phyloP scores from a whole-genome alignment of 75 land plant genomes.

The Sequoiadendron giganteum region DNA sequence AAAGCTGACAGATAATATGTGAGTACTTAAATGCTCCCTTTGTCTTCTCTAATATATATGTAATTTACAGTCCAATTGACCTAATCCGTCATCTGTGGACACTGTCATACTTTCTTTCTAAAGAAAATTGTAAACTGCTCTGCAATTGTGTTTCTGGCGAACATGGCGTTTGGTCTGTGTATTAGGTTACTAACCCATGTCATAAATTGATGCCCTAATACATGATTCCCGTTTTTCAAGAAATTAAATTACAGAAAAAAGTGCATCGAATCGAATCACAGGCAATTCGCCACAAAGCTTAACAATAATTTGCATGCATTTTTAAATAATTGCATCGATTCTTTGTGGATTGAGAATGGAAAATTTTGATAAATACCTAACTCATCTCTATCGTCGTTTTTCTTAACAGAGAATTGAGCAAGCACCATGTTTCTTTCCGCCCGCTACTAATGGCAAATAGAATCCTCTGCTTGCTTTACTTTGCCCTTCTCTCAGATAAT shows the following conservation, averaged over 20 bases:
- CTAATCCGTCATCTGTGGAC: not conserved
- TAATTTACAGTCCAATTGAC: no score
- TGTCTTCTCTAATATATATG: no score
- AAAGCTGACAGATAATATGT: no score
- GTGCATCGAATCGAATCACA: not conserved
- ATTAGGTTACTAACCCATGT: not conserved
- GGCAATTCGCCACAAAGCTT: not conserved
- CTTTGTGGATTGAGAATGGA: not conserved
- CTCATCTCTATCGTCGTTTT: constrained; percentile 96
- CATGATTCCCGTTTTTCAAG: not conserved
- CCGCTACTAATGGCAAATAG: not conserved
- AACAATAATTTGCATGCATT: not conserved
- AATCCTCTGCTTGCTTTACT: not conserved
- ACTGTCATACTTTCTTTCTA: not conserved
- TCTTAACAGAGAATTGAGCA: constrained; percentile 82
- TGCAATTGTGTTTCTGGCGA: not conserved
- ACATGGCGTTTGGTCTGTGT: not conserved
- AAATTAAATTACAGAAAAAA: not conserved
- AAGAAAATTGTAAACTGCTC: no score
- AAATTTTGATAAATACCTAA: constrained; percentile 48
- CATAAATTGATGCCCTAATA: not conserved
- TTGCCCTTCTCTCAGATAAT: not conserved
- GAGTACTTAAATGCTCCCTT: no score
- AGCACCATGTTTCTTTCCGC: constrained; percentile 38
- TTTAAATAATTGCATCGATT: not conserved